These are phyloP conservation scores for Aspergillus ruber DNA, from an alignment of 2,329 filamentous ascomycete species.

Conservation along the genomic window DNA sequence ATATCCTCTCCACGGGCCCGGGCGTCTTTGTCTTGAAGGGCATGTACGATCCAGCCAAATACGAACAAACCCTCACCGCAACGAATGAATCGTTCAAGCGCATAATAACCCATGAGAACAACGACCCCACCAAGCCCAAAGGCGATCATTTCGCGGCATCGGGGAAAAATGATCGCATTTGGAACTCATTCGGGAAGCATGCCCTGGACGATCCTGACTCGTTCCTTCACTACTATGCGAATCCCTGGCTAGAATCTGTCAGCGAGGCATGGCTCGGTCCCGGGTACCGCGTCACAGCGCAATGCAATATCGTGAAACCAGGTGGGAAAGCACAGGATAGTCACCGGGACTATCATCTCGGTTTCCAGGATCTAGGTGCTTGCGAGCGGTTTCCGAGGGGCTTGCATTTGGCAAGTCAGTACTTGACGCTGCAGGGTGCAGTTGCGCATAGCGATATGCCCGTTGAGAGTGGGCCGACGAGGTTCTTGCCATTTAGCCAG, in stretches of 20 bases:
- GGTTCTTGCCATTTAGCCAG: slow-evolving; percentile 57
- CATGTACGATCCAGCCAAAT: slow-evolving; percentile 41
- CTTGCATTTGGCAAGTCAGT: slow-evolving; percentile 50
- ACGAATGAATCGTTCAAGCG: slow-evolving; percentile 43
- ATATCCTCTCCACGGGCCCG: slow-evolving; percentile 51
- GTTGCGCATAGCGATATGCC: slow-evolving; percentile 59
- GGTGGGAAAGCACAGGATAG: slow-evolving; percentile 52
- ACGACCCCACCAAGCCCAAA: slow-evolving; percentile 25
- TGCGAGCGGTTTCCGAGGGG: slow-evolving; percentile 46
- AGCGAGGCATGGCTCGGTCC: slow-evolving; percentile 55
- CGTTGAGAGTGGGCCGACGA: slow-evolving; percentile 52
- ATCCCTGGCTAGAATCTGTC: slow-evolving; percentile 50
- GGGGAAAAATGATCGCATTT: slow-evolving; percentile 55
- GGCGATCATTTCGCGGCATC: slow-evolving; percentile 57
- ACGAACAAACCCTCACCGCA: slow-evolving; percentile 34
- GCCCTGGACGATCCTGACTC: slow-evolving; percentile 45
- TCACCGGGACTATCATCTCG: slow-evolving; percentile 60
- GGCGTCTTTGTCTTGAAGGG: slow-evolving; percentile 54
- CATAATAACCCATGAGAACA: slow-evolving; percentile 45
- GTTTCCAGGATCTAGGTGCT: slow-evolving; percentile 50
- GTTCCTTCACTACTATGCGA: slow-evolving; percentile 55
- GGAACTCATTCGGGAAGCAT: slow-evolving; percentile 62
- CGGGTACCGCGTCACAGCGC: slow-evolving; percentile 54
- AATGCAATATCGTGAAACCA: slow-evolving; percentile 58
- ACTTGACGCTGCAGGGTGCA: slow-evolving; percentile 57